Evolutionary conservation across 2,329 filamentous ascomycete genomes (phyloP).

Genomic region (Fonsecaea multimorphosa): DNA sequence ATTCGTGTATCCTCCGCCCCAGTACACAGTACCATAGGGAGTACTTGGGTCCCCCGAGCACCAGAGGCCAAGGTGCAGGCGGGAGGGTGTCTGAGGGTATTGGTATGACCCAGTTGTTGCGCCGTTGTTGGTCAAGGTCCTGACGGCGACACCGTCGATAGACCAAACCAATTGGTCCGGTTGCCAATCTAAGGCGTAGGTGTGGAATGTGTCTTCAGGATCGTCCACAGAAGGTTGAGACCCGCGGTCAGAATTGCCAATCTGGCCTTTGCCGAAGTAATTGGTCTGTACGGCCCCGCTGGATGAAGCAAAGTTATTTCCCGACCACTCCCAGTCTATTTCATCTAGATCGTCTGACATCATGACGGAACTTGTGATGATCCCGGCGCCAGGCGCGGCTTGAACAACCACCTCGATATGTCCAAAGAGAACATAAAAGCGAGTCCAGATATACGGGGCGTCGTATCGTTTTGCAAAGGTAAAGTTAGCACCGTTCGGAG

Average conservation of each 20-base stretch:
- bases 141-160: slow-evolving; percentile 78
- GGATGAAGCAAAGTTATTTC: slow-evolving; percentile 73
- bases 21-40: slow-evolving; percentile 79
- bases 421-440: slow-evolving; percentile 62
- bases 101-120: slow-evolving; percentile 64
- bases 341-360: slow-evolving; percentile 96
- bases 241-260: slow-evolving; percentile 78
- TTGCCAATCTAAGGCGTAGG: slow-evolving; percentile 91
- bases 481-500: slow-evolving; percentile 59
- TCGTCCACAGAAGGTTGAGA: slow-evolving; percentile 74
- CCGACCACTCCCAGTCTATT: slow-evolving; percentile 95
- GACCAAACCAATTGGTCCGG: slow-evolving; percentile 84
- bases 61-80: slow-evolving; percentile 94
- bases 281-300: slow-evolving; percentile 79
- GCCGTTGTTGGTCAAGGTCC: slow-evolving; percentile 73
- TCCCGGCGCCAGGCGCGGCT: slow-evolving; percentile 70
- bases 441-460: slow-evolving; percentile 54
- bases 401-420: slow-evolving; percentile 56
- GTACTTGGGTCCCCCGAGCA: slow-evolving; percentile 82
- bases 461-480: slow-evolving; percentile 55
- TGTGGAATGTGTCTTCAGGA: slow-evolving; percentile 80
- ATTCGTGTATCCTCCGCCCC: slow-evolving; percentile 76
- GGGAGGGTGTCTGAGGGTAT: slow-evolving; percentile 88
- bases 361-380: slow-evolving; percentile 94
- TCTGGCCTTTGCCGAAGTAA: slow-evolving; percentile 94